Percentiles rank a stretch among this genome's conserved stretches.
phyloP scores from a whole-genome alignment of 2,329 filamentous ascomycete genomes.

The Verticillium albo-atrum region DNA sequence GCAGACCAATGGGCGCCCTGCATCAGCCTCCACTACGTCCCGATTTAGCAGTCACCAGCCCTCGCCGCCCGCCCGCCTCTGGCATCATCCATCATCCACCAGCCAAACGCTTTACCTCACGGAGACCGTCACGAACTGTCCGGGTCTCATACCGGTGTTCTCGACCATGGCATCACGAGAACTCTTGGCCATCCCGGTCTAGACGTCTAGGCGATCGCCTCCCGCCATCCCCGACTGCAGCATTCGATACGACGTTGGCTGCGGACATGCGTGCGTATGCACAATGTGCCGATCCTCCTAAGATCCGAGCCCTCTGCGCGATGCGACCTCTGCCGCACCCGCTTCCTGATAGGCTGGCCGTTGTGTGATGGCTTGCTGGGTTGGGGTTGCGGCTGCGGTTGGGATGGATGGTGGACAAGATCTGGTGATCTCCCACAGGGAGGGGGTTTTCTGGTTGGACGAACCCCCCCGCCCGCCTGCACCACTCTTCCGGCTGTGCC shows the following conservation, averaged over 20 bases:
- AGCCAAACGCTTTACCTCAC: too few species aligned
- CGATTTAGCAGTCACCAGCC: slow-evolving; percentile 1
- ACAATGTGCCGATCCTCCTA: neutral
- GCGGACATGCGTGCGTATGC: neutral
- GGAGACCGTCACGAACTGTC: too few species aligned
- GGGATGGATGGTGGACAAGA: neutral
- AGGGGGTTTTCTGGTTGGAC: neutral
- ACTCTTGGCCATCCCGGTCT: neutral
- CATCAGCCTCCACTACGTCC: slow-evolving; percentile 2
- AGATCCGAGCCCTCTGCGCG: neutral
- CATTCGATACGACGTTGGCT: neutral
- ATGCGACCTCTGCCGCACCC: neutral
- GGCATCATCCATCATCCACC: too few species aligned
- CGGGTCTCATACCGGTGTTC: too few species aligned
- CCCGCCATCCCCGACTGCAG: neutral
- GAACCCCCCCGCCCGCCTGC: slow-evolving; percentile 4
- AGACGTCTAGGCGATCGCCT: neutral
- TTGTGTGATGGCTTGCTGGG: slow-evolving; percentile 6
- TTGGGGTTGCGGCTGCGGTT: slow-evolving; percentile 9
- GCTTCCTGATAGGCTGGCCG: slow-evolving; percentile 2
- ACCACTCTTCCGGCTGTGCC: slow-evolving; percentile 9
- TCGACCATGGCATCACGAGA: neutral
- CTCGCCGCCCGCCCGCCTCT: neutral
- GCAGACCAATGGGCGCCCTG: neutral
- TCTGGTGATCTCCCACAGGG: slow-evolving; percentile 11